Base-by-base conservation (phyloP, 257 asterid genomes). In the Ilex asprella region DNA sequence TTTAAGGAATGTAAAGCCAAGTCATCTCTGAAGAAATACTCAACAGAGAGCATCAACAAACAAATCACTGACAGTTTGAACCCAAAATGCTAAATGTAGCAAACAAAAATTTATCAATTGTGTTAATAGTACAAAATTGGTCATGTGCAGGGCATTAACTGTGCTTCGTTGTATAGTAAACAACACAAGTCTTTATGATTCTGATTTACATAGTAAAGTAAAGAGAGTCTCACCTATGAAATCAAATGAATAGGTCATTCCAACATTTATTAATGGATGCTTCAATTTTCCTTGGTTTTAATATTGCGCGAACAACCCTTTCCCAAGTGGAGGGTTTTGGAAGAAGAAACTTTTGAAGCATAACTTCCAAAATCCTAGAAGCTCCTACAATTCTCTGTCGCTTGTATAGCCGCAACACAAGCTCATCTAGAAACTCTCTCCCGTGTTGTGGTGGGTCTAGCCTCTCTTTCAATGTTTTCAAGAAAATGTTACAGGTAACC, bases 281-380 rank as follows among this genome's bases (percentile, higher is more conserved):
- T 63, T 61, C 76, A 68, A 74, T 74, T 81, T 84, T 92, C 75
- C 75, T 86, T 13, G 77, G 83, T 67, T 78, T 86, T 69, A 89
- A 89, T 65, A 93, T 64, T 69, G 73, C 95, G 64, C 69, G 76
- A 65, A 87, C 67, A 75, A 85, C 75, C 70, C 71, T 81, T 31
- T 85, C 91, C 97, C 91, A 92, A 56, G 95, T 86, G 59, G 87
- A 78, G 55, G 73, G 75, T 69, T 82, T 79, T 21, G 97, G 97
- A 35, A 62, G 70, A 63, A 85, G 81, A 75, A 68, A 76, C 69
- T 78, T 85, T 68, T 63, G 83, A 84, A 93, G 99, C 99, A 89
- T 93, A 71, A 87, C 78, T 78, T 83, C 88, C 43, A 89, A 51
- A 72, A 87, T 66, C 52, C 66, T 78, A 57, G 88, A 81, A 35